Conservation (phyloP, 179 eudicot species). For the Nepenthes alata region DNA sequence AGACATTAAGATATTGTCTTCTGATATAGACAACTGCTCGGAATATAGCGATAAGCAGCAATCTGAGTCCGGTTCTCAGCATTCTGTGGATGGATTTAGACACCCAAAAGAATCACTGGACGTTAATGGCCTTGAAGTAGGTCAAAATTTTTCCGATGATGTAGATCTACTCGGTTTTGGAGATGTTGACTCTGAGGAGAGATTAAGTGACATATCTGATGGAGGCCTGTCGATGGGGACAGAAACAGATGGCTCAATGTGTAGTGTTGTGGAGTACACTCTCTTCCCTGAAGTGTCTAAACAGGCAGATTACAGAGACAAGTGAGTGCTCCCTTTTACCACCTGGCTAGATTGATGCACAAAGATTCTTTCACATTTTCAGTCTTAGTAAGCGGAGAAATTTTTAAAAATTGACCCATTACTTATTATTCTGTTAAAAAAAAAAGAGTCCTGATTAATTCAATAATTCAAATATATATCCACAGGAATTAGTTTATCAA, state of each 20-base stretch:
- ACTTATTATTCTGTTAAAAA: no score
- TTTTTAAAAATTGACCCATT: no score
- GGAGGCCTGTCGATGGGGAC: conserved; percentile 92
- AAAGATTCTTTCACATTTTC: no score
- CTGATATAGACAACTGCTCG: conserved; percentile 68
- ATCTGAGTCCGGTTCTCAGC: conserved; percentile 73
- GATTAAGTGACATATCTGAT: conserved; percentile 94
- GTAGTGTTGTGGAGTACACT: conserved; percentile 72
- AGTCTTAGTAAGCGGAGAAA: no score
- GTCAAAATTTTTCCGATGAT: conserved; percentile 42
- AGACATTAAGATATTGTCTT: conserved; percentile 25
- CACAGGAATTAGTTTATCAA: not conserved
- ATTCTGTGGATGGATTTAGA: conserved; percentile 46
- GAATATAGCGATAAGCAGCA: conserved; percentile 61
- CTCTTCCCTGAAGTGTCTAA: conserved; percentile 71
- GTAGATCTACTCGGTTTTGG: conserved; percentile 69
- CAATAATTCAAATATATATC: no score
- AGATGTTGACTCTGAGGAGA: conserved; percentile 68
- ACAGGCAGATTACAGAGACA: conserved; percentile 30
- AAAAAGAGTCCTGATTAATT: no score
- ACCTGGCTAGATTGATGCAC: no score
- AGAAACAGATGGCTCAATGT: conserved; percentile 87
- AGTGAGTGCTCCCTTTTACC: conserved; percentile 25
- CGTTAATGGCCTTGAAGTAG: conserved; percentile 19
- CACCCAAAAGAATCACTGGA: conserved; percentile 40